Base-by-base conservation (phyloP, 192 early-diverging fungal genomes). In the Fimicolochytrium jonesii region DNA sequence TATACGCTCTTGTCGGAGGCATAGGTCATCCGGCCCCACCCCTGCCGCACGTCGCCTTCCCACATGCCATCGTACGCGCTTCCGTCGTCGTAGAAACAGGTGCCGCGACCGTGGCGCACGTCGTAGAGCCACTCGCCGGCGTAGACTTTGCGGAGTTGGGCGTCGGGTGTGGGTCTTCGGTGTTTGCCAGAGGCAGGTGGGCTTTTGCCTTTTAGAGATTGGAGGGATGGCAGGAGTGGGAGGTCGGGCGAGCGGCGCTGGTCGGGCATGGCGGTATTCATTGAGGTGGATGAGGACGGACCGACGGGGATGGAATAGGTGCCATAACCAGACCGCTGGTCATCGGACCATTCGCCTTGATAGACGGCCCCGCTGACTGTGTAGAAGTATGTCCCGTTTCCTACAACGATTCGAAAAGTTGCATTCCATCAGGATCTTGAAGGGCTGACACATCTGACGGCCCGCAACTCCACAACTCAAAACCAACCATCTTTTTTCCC, bases 401-500 rank as follows among this genome's bases (percentile, higher is more conserved):
- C 82, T 85, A n/a, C n/a, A n/a, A n/a, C n/a, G n/a, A n/a, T n/a
- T n/a, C n/a, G n/a, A n/a, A n/a, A n/a, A n/a, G n/a, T n/a, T n/a
- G n/a, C n/a, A n/a, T n/a, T n/a, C n/a, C n/a, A n/a, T n/a, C n/a
- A n/a, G n/a, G n/a, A n/a, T n/a, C n/a, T n/a, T n/a, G n/a, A n/a
- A n/a, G n/a, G n/a, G n/a, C n/a, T n/a, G n/a, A n/a, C n/a, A n/a
- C n/a, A n/a, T n/a, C n/a, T n/a, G n/a, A n/a, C n/a, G n/a, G n/a
- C n/a, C n/a, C n/a, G n/a, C n/a, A n/a, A n/a, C n/a, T n/a, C n/a
- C n/a, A n/a, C n/a, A n/a, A n/a, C n/a, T n/a, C n/a, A n/a, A n/a
- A n/a, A n/a, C n/a, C n/a, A n/a, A 82, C 83, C 82, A 41, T 82
- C 69, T 44, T 81, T 77, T 35, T 71, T 69, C 35, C 80, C 79